Conservation (phyloP, 176 grass and related monocot genomes). For the Raddia distichophylla region DNA sequence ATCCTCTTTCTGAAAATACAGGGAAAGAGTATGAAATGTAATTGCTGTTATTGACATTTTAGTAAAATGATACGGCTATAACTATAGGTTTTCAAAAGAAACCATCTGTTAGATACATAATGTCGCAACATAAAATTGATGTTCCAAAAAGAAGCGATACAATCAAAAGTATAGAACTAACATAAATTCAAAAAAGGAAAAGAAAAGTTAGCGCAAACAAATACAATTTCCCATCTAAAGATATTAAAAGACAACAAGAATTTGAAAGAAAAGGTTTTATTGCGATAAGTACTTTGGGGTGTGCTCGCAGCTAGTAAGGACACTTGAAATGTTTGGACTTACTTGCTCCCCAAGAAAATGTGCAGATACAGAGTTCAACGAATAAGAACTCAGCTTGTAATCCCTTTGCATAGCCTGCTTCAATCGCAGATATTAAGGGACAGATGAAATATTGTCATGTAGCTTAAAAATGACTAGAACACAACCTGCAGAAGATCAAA, state of each 20-base stretch:
- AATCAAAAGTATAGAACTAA: constrained; percentile 14
- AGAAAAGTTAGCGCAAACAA: not conserved
- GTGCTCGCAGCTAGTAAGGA: constrained; percentile 8
- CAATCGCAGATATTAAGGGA: constrained; percentile 39
- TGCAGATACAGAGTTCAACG: constrained; percentile 95
- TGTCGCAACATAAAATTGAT: not conserved
- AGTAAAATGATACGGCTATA: not conserved
- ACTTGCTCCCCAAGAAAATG: constrained; percentile 98
- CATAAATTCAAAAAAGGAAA: not conserved
- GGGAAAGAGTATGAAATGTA: constrained; percentile 10
- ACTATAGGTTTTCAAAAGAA: not conserved
- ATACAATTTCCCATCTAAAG: not conserved
- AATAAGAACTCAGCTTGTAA: constrained; percentile 99
- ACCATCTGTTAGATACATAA: constrained; percentile 2
- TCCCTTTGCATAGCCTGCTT: constrained; percentile 91
- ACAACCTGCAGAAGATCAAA: constrained; percentile 96
- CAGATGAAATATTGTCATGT: constrained; percentile 25
- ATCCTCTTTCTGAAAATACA: constrained; percentile 86
- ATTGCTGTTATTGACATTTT: constrained; percentile 3
- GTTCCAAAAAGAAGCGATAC: not conserved
- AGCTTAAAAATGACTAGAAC: constrained; percentile 25
- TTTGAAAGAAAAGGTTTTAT: constrained; percentile 18
- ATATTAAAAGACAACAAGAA: constrained; percentile 24
- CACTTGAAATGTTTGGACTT: constrained; percentile 48
- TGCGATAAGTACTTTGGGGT: constrained; percentile 14